phyloP scores from a whole-genome alignment of 352 stramenopile species.

The Detonula confervacea region DNA sequence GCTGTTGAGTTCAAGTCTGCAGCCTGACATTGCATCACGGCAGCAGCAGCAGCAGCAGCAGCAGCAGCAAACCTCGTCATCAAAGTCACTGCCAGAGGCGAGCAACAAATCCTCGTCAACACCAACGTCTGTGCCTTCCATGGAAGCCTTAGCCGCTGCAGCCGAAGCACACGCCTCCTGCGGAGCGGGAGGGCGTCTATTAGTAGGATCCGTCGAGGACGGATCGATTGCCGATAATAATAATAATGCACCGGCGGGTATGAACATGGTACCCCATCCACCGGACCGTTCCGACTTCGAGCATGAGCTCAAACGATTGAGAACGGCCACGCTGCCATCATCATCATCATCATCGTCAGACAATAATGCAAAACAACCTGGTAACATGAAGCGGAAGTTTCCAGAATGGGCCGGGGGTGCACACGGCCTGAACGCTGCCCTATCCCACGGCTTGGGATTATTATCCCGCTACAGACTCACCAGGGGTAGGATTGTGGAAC shows the following conservation, averaged over 20 bases:
- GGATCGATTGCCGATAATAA: conserved; percentile 15
- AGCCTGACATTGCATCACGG: conserved; percentile 30
- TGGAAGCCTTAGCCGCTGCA: conserved; percentile 49
- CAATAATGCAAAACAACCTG: conserved; percentile 24
- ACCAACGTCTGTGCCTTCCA: conserved; percentile 32
- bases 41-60: no score
- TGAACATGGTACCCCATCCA: conserved; percentile 33
- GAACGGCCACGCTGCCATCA: conserved; percentile 44
- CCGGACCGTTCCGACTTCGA: conserved; percentile 67
- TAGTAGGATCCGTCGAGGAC: conserved; percentile 71
- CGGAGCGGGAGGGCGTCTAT: conserved; percentile 66
- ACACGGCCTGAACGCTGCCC: conserved; percentile 64
- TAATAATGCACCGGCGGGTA: conserved; percentile 5
- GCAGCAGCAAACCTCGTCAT: background rate
- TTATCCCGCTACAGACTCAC: conserved; percentile 74
- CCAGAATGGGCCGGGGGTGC: conserved; percentile 74
- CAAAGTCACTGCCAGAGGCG: conserved; percentile 16
- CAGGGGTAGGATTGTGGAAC: conserved; percentile 65
- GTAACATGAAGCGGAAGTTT: conserved; percentile 65
- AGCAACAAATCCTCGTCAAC: conserved; percentile 23
- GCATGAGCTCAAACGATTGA: conserved; percentile 69
- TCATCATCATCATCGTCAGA: no score
- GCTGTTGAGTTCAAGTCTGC: conserved; percentile 44
- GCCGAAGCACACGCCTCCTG: conserved; percentile 56
- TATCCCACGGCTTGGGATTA: conserved; percentile 76